phyloP scores from a whole-genome alignment of 805 yeast genomes.

The Candida cerambycidarum region DNA sequence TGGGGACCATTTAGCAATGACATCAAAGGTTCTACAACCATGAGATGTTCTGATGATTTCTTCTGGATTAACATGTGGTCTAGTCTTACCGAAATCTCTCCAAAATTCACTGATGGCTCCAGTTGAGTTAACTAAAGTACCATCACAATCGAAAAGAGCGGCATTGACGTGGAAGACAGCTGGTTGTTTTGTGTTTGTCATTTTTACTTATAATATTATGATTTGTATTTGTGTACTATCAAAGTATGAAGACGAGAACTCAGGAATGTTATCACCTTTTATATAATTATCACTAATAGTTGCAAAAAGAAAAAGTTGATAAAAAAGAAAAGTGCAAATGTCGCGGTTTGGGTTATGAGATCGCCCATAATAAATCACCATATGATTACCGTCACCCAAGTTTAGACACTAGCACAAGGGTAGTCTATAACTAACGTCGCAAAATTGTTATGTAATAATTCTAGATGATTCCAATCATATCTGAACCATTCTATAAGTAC shows the following conservation, averaged over 20 bases:
- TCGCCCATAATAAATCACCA: background rate
- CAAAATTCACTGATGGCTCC: slow-evolving; percentile 81
- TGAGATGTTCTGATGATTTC: slow-evolving; percentile 73
- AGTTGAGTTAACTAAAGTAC: slow-evolving; percentile 82
- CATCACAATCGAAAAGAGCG: slow-evolving; percentile 80
- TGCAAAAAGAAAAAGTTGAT: slow-evolving; percentile 3
- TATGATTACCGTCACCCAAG: too few relatives aligned
- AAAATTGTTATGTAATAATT: too few relatives aligned
- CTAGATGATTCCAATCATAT: too few relatives aligned
- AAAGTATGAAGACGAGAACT: background rate
- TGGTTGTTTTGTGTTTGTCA: slow-evolving; percentile 41
- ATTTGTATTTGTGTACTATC: slow-evolving; percentile 2
- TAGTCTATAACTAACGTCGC: too few relatives aligned
- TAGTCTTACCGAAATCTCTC: slow-evolving; percentile 67
- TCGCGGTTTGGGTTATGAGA: background rate
- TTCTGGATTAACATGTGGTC: slow-evolving; percentile 67
- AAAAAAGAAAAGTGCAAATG: background rate
- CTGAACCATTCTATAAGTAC: too few relatives aligned
- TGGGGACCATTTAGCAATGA: slow-evolving; percentile 71
- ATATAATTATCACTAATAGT: background rate
- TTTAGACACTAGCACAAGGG: too few relatives aligned
- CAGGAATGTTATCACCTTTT: slow-evolving; percentile 3
- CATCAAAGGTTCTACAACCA: slow-evolving; percentile 83
- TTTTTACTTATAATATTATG: too few relatives aligned
- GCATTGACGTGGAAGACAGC: slow-evolving; percentile 45